Percentiles rank a stretch among this genome's conserved stretches.
phyloP scores from a whole-genome alignment of 176 grass and related monocot species.

The Aegilops sharonensis region DNA sequence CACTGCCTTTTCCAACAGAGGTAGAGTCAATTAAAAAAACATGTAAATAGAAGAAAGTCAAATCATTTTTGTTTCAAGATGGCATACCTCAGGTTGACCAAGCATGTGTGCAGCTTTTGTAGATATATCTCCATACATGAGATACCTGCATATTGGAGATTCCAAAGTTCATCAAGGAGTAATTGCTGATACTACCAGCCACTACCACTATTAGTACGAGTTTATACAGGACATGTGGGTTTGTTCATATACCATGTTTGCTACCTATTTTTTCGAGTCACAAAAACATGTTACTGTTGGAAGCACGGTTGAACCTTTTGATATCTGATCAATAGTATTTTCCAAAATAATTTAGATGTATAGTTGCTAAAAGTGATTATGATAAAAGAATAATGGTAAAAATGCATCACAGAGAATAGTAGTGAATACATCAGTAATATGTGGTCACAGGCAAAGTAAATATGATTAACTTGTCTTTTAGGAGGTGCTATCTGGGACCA shows the following conservation, averaged over 20 bases:
- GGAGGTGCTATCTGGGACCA: too few species aligned
- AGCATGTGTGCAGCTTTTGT: constrained; percentile 80
- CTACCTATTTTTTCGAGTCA: constrained; percentile 10
- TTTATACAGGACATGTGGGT: not conserved
- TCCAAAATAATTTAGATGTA: constrained; percentile 13
- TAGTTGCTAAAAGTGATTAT: too few species aligned
- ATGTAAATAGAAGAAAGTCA: not conserved
- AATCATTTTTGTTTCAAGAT: constrained; percentile 28
- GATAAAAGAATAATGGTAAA: too few species aligned
- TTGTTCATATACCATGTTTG: constrained; percentile 7
- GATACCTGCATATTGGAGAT: constrained; percentile 55
- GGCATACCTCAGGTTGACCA: constrained; percentile 67
- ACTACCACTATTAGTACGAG: not conserved
- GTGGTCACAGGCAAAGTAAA: too few species aligned
- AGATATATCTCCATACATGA: constrained; percentile 94
- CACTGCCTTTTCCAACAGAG: too few species aligned
- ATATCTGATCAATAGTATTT: constrained; percentile 11
- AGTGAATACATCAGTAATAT: too few species aligned
- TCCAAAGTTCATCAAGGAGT: not conserved
- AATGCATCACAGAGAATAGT: too few species aligned
- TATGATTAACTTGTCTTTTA: too few species aligned
- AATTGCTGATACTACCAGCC: not conserved
- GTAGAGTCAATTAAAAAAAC: not conserved
- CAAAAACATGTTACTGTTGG: not conserved
- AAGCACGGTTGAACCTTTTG: constrained; percentile 3